Evolutionary conservation across 768 basidiomycete genomes (phyloP).

Genomic region (Sistotremastrum niveocremeum): DNA sequence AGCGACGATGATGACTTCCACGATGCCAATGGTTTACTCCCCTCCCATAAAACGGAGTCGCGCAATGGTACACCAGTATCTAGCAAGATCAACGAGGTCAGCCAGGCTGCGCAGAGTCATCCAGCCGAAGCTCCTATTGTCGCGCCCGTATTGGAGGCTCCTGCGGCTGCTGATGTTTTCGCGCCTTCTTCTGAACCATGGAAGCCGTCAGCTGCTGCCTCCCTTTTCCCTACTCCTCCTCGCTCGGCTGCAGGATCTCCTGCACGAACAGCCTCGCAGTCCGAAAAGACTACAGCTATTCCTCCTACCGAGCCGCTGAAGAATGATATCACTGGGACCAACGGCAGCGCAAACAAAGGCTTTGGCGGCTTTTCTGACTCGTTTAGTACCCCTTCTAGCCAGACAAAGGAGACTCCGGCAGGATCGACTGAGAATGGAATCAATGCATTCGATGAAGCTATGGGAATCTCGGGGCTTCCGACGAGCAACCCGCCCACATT

Average conservation of each 20-base stretch:
- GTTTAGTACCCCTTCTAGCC: conserved; percentile 4
- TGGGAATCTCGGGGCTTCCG: conserved; percentile 31
- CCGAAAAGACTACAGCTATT: conserved; percentile 15
- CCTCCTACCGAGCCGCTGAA: conserved; percentile 7
- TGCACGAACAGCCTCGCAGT: conserved; percentile 8
- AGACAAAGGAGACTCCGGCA: conserved; percentile 1
- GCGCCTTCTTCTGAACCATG: not conserved
- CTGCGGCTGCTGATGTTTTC: conserved; percentile 4
- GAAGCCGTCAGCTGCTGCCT: conserved; percentile 5
- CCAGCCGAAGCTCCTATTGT: not conserved
- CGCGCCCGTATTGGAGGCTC: conserved; percentile 5
- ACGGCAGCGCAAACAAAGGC: conserved; percentile 8
- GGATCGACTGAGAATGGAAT: conserved; percentile 18
- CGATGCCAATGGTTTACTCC: conserved; percentile 2
- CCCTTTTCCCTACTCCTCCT: conserved; percentile 24
- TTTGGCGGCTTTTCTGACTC: conserved; percentile 20
- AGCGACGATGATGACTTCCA: conserved; percentile 32
- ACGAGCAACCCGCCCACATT: conserved; percentile 24
- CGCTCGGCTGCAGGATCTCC: conserved; percentile 13
- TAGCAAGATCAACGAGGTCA: conserved; percentile 11
- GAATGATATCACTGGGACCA: not conserved
- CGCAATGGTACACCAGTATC: not conserved
- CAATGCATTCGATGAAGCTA: conserved; percentile 64
- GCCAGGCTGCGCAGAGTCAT: conserved; percentile 14
- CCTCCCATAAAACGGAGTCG: no score